Percentiles rank a stretch among this genome's conserved stretches.
phyloP scores from a whole-genome alignment of 2,329 filamentous ascomycete species.

The Septoria linicola region DNA sequence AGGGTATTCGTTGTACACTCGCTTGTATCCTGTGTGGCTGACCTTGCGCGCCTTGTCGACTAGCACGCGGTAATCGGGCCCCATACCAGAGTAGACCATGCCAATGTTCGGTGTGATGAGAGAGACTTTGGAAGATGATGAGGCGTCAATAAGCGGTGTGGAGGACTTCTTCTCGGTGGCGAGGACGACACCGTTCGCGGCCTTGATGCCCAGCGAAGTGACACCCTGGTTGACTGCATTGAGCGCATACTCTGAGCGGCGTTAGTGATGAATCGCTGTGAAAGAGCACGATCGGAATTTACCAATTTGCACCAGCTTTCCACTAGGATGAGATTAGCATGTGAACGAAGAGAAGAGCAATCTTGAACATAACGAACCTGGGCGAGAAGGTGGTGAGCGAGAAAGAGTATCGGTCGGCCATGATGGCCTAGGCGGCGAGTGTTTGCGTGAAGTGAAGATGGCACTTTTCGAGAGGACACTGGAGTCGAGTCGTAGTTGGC shows the following conservation, averaged over 20 bases:
- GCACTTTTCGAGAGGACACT: neutral
- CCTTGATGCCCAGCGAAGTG: slow-evolving; percentile 97
- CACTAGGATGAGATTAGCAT: slow-evolving; percentile 56
- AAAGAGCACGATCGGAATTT: slow-evolving; percentile 28
- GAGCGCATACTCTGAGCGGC: slow-evolving; percentile 82
- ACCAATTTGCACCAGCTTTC: slow-evolving; percentile 99
- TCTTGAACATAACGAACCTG: slow-evolving; percentile 64
- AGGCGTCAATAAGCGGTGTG: slow-evolving; percentile 91
- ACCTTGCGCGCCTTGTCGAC: slow-evolving; percentile 98
- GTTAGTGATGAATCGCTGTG: slow-evolving; percentile 16
- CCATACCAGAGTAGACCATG: slow-evolving; percentile 99
- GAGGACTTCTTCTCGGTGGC: slow-evolving; percentile 99
- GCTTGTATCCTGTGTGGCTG: slow-evolving; percentile 97
- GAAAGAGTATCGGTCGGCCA: slow-evolving; percentile 99
- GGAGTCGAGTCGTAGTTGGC: neutral
- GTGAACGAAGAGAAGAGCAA: slow-evolving; percentile 42
- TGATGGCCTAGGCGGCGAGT: slow-evolving; percentile 47
- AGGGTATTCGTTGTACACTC: slow-evolving; percentile 99
- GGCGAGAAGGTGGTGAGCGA: slow-evolving; percentile 99
- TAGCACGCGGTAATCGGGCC: slow-evolving; percentile 94
- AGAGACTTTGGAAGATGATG: slow-evolving; percentile 94
- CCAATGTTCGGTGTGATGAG: slow-evolving; percentile 98
- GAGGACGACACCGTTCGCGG: slow-evolving; percentile 97
- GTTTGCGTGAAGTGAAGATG: neutral
- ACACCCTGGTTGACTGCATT: slow-evolving; percentile 99